These are phyloP conservation scores for Fusarium denticulatum DNA, from an alignment of 2,329 filamentous ascomycete genomes.

Conservation along the genomic window DNA sequence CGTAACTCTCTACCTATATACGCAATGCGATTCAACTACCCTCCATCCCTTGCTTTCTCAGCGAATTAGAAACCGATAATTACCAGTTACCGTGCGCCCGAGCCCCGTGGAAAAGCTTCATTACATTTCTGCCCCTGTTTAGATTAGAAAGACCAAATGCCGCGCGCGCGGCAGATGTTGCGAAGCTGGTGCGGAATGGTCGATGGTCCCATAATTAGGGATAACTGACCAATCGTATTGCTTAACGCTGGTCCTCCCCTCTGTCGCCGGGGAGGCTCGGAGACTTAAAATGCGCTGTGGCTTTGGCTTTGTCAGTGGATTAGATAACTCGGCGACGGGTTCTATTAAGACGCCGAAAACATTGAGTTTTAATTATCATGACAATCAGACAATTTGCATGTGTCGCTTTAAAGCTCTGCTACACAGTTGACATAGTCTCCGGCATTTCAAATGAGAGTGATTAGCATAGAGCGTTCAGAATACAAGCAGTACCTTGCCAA, in stretches of 20 bases:
- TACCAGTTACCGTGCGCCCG: neutral
- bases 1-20: slow-evolving; percentile 10
- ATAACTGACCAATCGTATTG: neutral
- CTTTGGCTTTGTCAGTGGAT: slow-evolving; percentile 1
- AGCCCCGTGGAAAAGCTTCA: neutral
- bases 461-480: too few species aligned
- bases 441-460: neutral
- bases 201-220: neutral
- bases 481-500: too few species aligned
- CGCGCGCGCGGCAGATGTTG: slow-evolving; percentile 5
- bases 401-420: neutral
- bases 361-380: neutral
- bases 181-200: neutral
- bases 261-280: neutral
- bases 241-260: neutral
- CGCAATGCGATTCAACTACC: neutral
- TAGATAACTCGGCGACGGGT: slow-evolving; percentile 1
- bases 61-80: slow-evolving; percentile 5
- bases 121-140: neutral
- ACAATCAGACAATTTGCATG: neutral
- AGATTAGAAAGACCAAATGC: neutral
- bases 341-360: neutral
- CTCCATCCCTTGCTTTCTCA: slow-evolving; percentile 4
- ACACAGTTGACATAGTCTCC: too few species aligned
- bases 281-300: neutral